Evolutionary conservation across 2,329 filamentous ascomycete genomes (phyloP).

Genomic region (Lasiodiplodia citricola): DNA sequence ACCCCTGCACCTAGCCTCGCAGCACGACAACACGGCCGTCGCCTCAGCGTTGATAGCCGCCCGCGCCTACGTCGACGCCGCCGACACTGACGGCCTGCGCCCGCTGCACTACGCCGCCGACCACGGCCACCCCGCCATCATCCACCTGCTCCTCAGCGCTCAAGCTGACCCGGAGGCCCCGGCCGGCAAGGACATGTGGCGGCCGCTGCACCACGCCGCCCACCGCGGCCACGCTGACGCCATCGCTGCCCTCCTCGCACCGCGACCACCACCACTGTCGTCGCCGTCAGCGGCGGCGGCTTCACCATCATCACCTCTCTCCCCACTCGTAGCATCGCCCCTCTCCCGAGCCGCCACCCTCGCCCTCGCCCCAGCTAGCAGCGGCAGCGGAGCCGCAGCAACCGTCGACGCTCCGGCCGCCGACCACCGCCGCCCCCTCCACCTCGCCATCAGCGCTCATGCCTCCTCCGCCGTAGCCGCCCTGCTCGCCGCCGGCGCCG

Average conservation of each 20-base stretch:
- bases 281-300: neutral
- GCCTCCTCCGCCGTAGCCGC: no score
- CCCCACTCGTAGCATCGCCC: neutral
- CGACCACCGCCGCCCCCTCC: neutral
- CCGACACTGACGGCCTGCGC: neutral
- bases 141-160: neutral
- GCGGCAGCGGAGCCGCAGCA: no score
- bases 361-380: no score
- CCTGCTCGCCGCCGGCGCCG: neutral
- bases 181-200: neutral
- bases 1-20: neutral
- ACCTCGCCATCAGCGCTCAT: neutral
- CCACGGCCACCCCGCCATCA: neutral
- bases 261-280: neutral
- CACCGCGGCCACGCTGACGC: neutral
- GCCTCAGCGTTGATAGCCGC: neutral
- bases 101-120: neutral
- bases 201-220: constrained; percentile 3
- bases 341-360: neutral
- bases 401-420: neutral
- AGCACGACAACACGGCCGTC: neutral
- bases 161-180: neutral
- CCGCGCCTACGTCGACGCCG: neutral
- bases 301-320: neutral
- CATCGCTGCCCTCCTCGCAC: neutral